Base-by-base conservation (phyloP, 73 alveolate genomes). In the Blepharisma japonicum region DNA sequence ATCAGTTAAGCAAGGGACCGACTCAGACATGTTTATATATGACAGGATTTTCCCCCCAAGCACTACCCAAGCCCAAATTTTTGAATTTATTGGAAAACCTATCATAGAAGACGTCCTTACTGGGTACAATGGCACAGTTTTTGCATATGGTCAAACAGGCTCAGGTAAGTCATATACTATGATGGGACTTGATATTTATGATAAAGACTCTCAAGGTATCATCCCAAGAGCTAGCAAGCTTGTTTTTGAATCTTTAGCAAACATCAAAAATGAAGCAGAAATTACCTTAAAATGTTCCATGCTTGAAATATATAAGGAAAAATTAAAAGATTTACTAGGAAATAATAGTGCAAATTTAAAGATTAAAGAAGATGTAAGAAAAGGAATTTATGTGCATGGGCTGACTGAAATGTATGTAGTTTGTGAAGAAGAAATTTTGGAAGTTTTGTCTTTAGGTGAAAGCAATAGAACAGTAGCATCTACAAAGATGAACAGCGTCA, bases 91-190 rank as follows among this genome's bases (percentile, higher is more conserved):
- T 48, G 98, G 94, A 18, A 80, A 87, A 48, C 87, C 91, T 21
- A 84, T 90, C 47, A 89, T 92, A 0, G 83, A 83, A 77, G 96
- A 85, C 68, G 97, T 94, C 32, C 91, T 94, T 78, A 93, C 92
- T 27, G 99, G 99, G 18, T 94, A 90, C 74, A 94, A 94, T 86
- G 98, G 99, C 25, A 94, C 99, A 7, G 91, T 94, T 6, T 94
- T 94, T 68, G 96, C 99, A 6, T 94, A 94, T 83, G 99, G 99
- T 0, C 94, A 94, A 81, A 92, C 97, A 42, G 97, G 95, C 20
- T 84, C 95, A 20, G 99, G 99, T 2, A 94, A 94, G 82, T 92
- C 99, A 11, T 88, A 68, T 81, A 94, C 99, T 0, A 94, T 94
- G 99, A 86, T 87, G 78, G 99, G 99, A 38, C 88, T 91, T 6